A percentile compares a stretch with the other conserved stretches of the same genome.
phyloP scores from a whole-genome alignment of 192 early-diverging fungal species.

The Backusella australiensis region DNA sequence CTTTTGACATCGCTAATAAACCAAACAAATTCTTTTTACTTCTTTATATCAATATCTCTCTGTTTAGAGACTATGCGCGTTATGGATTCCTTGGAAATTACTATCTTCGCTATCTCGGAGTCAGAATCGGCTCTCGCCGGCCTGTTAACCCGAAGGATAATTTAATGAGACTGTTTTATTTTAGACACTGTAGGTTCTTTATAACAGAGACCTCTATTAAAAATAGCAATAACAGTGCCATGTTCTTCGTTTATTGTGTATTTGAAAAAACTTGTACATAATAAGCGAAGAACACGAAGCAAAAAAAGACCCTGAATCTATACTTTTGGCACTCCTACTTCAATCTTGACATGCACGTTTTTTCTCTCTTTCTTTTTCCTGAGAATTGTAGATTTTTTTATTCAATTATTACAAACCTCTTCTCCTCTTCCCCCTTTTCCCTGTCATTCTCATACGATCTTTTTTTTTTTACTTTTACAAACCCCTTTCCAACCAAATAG shows the following conservation, averaged over 20 bases:
- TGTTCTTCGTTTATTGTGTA: neutral
- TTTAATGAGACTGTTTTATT: slow-evolving; percentile 14
- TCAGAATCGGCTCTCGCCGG: slow-evolving; percentile 33
- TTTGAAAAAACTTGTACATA: neutral
- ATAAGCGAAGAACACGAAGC: neutral
- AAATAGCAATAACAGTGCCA: neutral
- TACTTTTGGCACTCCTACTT: neutral
- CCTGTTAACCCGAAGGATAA: slow-evolving; percentile 33
- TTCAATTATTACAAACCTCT: neutral
- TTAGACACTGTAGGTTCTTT: neutral
- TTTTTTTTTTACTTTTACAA: neutral
- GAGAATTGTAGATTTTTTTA: neutral
- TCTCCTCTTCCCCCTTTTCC: neutral
- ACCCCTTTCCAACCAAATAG: neutral
- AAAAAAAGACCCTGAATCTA: neutral
- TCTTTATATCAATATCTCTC: neutral
- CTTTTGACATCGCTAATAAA: neutral
- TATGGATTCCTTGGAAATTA: slow-evolving; percentile 19
- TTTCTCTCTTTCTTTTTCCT: neutral
- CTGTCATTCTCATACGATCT: neutral
- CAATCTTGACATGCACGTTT: neutral
- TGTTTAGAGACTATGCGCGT: neutral
- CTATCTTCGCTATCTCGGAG: slow-evolving; percentile 33
- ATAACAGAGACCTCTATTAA: neutral
- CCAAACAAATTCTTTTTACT: neutral